A percentile compares a stretch with the other conserved stretches of the same genome.
phyloP scores from a whole-genome alignment of 2,329 filamentous ascomycete species.

The Cadophora luteo-olivacea region DNA sequence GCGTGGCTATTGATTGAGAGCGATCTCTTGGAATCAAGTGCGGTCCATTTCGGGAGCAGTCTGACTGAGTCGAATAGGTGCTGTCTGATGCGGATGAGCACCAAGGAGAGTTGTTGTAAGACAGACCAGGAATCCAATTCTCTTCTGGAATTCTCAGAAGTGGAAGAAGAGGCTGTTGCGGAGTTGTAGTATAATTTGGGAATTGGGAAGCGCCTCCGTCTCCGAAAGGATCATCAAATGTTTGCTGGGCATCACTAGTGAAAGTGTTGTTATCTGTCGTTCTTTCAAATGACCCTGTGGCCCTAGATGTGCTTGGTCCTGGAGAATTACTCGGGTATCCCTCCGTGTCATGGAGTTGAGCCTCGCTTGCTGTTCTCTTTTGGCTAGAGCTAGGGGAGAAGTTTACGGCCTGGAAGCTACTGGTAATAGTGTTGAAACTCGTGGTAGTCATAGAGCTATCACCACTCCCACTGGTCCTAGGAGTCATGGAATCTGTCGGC shows the following conservation, averaged over 20 bases:
- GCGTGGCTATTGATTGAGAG: conserved; percentile 37
- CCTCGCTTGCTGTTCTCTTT: conserved; percentile 35
- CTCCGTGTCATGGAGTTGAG: conserved; percentile 33
- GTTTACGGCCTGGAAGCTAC: conserved; percentile 36
- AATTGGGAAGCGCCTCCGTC: conserved; percentile 28
- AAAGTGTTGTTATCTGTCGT: conserved; percentile 30
- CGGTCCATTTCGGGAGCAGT: conserved; percentile 36
- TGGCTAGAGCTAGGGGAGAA: conserved; percentile 31
- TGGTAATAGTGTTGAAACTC: conserved; percentile 34
- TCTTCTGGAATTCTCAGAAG: conserved; percentile 43
- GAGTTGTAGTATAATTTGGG: conserved; percentile 32
- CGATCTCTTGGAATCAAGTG: conserved; percentile 35
- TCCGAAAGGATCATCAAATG: conserved; percentile 31
- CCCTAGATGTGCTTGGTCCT: conserved; percentile 26
- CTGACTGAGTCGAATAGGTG: conserved; percentile 42
- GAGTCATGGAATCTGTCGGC: conserved; percentile 34
- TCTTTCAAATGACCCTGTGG: conserved; percentile 27
- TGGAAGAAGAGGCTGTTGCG: conserved; percentile 39
- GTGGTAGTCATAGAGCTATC: conserved; percentile 36
- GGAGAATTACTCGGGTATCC: conserved; percentile 35
- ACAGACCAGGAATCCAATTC: conserved; percentile 37
- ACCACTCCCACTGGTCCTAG: conserved; percentile 36
- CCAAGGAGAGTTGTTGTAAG: conserved; percentile 42
- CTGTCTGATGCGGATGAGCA: conserved; percentile 44
- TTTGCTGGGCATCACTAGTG: conserved; percentile 24